Evolutionary conservation across 2,329 filamentous ascomycete species (phyloP), one percentile per base, ranked within the genome.

Genomic region (Taxawa tesnikishii): DNA sequence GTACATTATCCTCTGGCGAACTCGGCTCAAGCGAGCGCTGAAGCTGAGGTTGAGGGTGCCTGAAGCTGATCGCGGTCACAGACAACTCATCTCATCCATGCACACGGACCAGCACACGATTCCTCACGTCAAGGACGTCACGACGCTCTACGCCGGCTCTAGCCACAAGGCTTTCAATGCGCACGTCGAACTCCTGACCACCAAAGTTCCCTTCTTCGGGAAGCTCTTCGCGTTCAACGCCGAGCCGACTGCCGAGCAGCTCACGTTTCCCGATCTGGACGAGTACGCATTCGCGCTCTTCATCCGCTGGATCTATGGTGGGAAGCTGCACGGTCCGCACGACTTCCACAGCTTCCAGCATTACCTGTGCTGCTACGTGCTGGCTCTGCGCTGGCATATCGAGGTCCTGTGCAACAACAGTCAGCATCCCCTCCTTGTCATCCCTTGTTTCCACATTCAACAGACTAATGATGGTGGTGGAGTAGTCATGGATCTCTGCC

Each of bases 291-390:
- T 52, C 36, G 48, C 43, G 1, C 38, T 56, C 25, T 51, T 52
- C 37, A 29, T 42, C 28, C 44, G 43, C 17, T 54, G 49, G 50
- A 38, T 53, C 14, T 44, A 51, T 33, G 47, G 42, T 17, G 39
- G 39, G 26, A 32, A 40, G 16, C 42, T 55, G 9, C 29, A 39
- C 8, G 52, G 52, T 6, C 52, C 52, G 1, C 36, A 37, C n/a
- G 50, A 55, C 42, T 55, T 50, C 37, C 50, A 54, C 36, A 43
- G 42, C 15, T 36, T 49, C 29, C 45, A 47, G 19, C 51, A 55
- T 38, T 54, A 54, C 37, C 41, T 55, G 26, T 40, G 45, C 17
- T 41, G 55, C 15, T 56, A 55, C 36, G 41, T 50, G 10, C 35
- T 55, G 21, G 51, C 43, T 4, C 28, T 34, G 26, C 43, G 41